Evolutionary conservation across 2,329 filamentous ascomycete species (phyloP), one percentile per base, ranked within the genome.

Genomic region (Aureobasidium zeae): DNA sequence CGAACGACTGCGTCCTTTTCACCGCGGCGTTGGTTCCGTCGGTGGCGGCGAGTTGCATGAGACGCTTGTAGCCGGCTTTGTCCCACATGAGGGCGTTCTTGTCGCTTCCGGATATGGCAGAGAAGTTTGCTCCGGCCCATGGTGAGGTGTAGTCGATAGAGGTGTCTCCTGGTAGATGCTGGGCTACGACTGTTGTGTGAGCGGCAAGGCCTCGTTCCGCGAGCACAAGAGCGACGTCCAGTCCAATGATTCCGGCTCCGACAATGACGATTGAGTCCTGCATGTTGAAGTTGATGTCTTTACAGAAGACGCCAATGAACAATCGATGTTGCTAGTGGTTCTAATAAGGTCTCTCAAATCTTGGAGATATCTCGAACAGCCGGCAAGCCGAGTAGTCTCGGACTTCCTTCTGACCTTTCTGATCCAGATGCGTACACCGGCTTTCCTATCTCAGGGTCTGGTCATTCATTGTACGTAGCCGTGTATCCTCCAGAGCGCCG

Each of bases 21-120:
- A 26, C 12, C 15, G 34, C 34, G 17, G 34, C 21, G 8, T n/a
- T 15, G 7, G 22, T 6, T 5, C 13, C 34, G 8, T 37, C 24
- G 21, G 10, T 37, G 11, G 34, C n/a, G 11, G 34, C 34, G 11
- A 37, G 34, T 12, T 10, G 17, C 34, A 37, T 26, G 10, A 37
- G 10, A 26, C 34, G 34, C 16, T 37, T 16, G 22, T 37, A 37
- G 16, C 34, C 34, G 26, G 34, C 34, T 11, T 37, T 28, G 15
- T 37, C 34, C 34, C 34, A 37, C n/a, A 26, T 37, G 3, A 37
- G 34, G 10, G 34, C 34, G n/a, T 37, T 37, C 2, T 26, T 37
- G 22, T 37, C 34, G 15, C 24, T 37, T 28, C 34, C 34, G 2
- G 21, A 25, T 2, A 37, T 37, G 1, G 34, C 34, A 26, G 21